Evolutionary conservation across 306 rosid species (phyloP).

Genomic region (Arachis stenosperma): DNA sequence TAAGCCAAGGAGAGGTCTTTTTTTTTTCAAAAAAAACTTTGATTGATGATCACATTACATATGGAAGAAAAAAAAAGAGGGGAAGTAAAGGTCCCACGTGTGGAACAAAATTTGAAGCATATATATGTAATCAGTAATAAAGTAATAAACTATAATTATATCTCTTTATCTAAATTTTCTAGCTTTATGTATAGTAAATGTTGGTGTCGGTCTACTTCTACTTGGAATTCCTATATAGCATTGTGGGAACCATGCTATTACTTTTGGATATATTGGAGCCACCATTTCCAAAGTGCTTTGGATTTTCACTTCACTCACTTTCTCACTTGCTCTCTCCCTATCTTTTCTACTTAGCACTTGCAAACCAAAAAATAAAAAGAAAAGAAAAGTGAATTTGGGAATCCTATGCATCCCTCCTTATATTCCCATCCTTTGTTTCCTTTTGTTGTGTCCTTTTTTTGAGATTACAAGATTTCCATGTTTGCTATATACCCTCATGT

Average conservation of each 20-base stretch:
- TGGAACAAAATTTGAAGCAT: constrained; percentile 51
- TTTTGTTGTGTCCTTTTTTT: constrained; percentile 64
- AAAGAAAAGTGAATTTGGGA: constrained; percentile 42
- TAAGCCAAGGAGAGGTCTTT: background rate
- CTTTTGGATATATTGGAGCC: constrained; percentile 44
- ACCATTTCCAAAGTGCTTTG: constrained; percentile 53
- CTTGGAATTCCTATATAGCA: constrained; percentile 62
- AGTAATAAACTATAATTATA: too few species aligned
- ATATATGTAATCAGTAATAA: background rate
- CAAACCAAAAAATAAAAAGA: constrained; percentile 37
- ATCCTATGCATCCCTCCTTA: constrained; percentile 75
- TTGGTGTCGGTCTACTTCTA: constrained; percentile 50
- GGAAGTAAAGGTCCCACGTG: constrained; percentile 65
- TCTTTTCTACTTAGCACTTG: constrained; percentile 50
- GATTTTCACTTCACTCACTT: constrained; percentile 54
- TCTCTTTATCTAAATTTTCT: constrained; percentile 18
- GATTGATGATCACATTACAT: constrained; percentile 46
- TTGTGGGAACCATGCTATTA: constrained; percentile 56
- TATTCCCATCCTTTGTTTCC: constrained; percentile 56
- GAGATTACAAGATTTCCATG: constrained; percentile 57
- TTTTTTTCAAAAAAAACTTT: constrained; percentile 16
- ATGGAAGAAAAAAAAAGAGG: constrained; percentile 4
- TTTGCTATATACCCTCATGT: background rate
- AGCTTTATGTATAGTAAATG: constrained; percentile 49
- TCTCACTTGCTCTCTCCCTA: constrained; percentile 41